phyloP scores from a whole-genome alignment of 371 early-diverging fungal genomes.

The Mucor piriformis region DNA sequence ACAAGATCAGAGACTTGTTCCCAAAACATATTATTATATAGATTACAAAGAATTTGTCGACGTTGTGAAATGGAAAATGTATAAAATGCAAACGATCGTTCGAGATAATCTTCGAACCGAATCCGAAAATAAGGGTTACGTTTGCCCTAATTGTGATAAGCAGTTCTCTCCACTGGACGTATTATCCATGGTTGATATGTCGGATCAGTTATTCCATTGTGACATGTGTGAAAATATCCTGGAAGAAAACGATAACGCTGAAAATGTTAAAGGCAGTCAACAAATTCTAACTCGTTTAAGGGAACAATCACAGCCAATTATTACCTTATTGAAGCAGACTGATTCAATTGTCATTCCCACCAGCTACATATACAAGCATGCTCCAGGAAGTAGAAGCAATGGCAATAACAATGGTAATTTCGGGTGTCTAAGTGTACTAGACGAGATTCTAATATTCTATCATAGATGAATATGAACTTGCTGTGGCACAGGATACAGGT shows the following conservation, averaged over 20 bases:
- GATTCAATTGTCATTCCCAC: slow-evolving; percentile 75
- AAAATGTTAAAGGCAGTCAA: slow-evolving; percentile 57
- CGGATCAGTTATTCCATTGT: slow-evolving; percentile 59
- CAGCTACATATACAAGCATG: slow-evolving; percentile 50
- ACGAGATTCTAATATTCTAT: neutral
- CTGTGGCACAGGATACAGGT: slow-evolving; percentile 75
- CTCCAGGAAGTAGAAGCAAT: slow-evolving; percentile 26
- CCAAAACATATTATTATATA: slow-evolving; percentile 82
- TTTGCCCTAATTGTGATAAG: slow-evolving; percentile 65
- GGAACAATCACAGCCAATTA: slow-evolving; percentile 81
- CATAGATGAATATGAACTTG: slow-evolving; percentile 60
- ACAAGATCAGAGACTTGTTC: slow-evolving; percentile 64
- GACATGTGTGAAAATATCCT: slow-evolving; percentile 65
- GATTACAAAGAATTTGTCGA: slow-evolving; percentile 94
- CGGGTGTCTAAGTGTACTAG: neutral
- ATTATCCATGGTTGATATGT: slow-evolving; percentile 50
- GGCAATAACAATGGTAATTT: slow-evolving; percentile 29
- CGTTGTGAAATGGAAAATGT: slow-evolving; percentile 91
- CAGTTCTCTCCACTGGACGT: slow-evolving; percentile 64
- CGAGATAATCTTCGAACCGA: slow-evolving; percentile 73
- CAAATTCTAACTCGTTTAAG: slow-evolving; percentile 60
- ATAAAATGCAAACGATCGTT: slow-evolving; percentile 78
- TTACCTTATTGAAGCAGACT: slow-evolving; percentile 80
- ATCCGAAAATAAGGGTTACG: slow-evolving; percentile 73
- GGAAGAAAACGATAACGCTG: slow-evolving; percentile 69